A percentile compares a stretch with the other conserved stretches of the same genome.
phyloP scores from a whole-genome alignment of 1,139 yeast genomes.

The Blastobotrys capitulatus region DNA sequence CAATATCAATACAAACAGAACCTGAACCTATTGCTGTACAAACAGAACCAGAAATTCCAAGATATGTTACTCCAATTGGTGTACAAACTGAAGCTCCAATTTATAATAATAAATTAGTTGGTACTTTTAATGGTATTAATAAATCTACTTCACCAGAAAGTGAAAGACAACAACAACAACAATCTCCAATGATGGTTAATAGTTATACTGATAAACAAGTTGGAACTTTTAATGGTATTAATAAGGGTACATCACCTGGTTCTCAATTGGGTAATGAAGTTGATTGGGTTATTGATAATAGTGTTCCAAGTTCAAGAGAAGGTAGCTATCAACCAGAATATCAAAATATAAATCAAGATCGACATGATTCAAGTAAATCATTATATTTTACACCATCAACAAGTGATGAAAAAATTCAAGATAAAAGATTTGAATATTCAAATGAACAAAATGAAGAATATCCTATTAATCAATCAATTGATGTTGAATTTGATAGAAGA shows the following conservation, averaged over 20 bases:
- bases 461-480: background rate
- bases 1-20: background rate
- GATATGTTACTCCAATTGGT: background rate
- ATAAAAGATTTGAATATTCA: background rate
- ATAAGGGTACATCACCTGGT: constrained; percentile 1
- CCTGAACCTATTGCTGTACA: background rate
- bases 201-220: background rate
- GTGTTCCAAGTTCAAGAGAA: background rate
- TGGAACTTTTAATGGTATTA: constrained; percentile 5
- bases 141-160: background rate
- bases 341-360: no score
- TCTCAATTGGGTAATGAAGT: no score
- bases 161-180: background rate
- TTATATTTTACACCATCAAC: constrained; percentile 20
- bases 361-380: constrained; percentile 17
- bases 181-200: no score
- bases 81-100: background rate
- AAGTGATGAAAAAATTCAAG: background rate
- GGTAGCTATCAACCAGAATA: background rate
- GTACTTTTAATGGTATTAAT: constrained; percentile 6
- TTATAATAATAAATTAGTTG: background rate
- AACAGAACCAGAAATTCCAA: background rate
- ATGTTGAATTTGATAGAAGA: background rate
- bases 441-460: background rate
- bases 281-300: no score